These are phyloP conservation scores for Phellopilus nigrolimitatus DNA, from an alignment of 1,284 basidiomycete genomes.

Conservation along the genomic window DNA sequence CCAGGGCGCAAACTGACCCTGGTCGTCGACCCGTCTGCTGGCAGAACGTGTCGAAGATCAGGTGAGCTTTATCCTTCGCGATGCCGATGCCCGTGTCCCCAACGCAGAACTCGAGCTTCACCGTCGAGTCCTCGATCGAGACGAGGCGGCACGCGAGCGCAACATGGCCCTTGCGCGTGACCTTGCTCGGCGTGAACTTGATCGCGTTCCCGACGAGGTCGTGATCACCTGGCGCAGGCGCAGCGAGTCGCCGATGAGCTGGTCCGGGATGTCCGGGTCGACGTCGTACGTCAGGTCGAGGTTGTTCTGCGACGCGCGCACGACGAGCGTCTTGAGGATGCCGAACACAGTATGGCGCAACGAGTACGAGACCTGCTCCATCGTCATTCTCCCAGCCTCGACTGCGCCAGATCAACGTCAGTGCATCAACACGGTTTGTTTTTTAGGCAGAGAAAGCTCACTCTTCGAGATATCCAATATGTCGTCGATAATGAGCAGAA, in stretches of 20 bases:
- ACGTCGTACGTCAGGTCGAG: constrained; percentile 97
- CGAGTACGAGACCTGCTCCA: constrained; percentile 99
- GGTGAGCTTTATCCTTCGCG: constrained; percentile 95
- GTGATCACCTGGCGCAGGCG: constrained; percentile 92
- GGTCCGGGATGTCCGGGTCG: constrained; percentile 93
- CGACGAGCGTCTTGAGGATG: constrained; percentile 97
- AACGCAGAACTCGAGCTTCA: constrained; percentile 96
- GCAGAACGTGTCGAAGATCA: constrained; percentile 99
- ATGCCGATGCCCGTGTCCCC: constrained; percentile 99
- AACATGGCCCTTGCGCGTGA: constrained; percentile 82
- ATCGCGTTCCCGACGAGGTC: constrained; percentile 91
- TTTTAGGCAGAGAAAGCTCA: constrained; percentile 36
- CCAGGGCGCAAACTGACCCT: constrained; percentile 56
- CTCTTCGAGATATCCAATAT: constrained; percentile 98
- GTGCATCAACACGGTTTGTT: constrained; percentile 10
- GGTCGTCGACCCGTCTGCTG: constrained; percentile 96
- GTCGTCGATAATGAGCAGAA: constrained; percentile 97
- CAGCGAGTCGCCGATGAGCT: constrained; percentile 94
- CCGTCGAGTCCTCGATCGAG: constrained; percentile 68
- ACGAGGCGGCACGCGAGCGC: constrained; percentile 83
- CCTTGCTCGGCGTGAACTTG: constrained; percentile 88
- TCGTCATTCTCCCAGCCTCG: constrained; percentile 98
- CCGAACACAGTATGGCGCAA: constrained; percentile 95
- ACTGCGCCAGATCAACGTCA: constrained; percentile 45
- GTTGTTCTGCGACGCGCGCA: constrained; percentile 96